These are phyloP conservation scores for Aspergillus hiratsukae DNA, from an alignment of 2,329 filamentous ascomycete genomes.

Conservation along the genomic window DNA sequence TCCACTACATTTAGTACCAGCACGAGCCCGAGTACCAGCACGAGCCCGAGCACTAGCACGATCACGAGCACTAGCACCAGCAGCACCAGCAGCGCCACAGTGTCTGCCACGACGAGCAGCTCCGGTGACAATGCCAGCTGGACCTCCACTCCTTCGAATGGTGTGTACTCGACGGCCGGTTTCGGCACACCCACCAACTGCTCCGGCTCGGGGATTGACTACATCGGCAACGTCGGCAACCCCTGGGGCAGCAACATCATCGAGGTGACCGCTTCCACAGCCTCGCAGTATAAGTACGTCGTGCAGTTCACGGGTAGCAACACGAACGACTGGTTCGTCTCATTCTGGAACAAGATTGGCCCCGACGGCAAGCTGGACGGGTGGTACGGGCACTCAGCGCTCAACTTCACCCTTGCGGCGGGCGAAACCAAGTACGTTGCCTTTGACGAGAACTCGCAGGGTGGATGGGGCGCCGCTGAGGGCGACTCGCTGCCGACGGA, in stretches of 20 bases:
- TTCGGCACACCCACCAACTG: conserved; percentile 30
- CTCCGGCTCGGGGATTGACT: conserved; percentile 19
- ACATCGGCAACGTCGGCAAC: conserved; percentile 34
- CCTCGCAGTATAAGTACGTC: conserved; percentile 35
- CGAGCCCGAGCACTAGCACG: background rate
- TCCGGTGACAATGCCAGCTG: conserved; percentile 13
- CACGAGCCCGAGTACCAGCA: background rate
- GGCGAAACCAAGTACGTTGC: conserved; percentile 33
- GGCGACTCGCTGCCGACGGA: conserved; percentile 24
- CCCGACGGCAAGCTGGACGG: conserved; percentile 31
- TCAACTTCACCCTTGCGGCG: conserved; percentile 28
- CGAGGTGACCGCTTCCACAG: conserved; percentile 26
- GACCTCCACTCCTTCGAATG: conserved; percentile 18
- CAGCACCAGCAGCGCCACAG: conserved; percentile 2
- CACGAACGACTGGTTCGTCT: conserved; percentile 28
- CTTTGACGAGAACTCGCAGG: conserved; percentile 36
- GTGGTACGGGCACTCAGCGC: conserved; percentile 32
- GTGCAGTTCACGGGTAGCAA: conserved; percentile 29
- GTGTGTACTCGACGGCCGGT: conserved; percentile 18
- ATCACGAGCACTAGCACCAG: conserved; percentile 1
- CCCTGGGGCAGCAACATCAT: conserved; percentile 41
- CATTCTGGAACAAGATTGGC: conserved; percentile 39
- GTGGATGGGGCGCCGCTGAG: conserved; percentile 31
- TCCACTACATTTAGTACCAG: conserved; percentile 1
- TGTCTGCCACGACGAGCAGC: conserved; percentile 2